A percentile compares a stretch with the other conserved stretches of the same genome.
Evolutionary conservation across 129 eudicot genomes (phyloP).

Genomic region (Arctium minus): DNA sequence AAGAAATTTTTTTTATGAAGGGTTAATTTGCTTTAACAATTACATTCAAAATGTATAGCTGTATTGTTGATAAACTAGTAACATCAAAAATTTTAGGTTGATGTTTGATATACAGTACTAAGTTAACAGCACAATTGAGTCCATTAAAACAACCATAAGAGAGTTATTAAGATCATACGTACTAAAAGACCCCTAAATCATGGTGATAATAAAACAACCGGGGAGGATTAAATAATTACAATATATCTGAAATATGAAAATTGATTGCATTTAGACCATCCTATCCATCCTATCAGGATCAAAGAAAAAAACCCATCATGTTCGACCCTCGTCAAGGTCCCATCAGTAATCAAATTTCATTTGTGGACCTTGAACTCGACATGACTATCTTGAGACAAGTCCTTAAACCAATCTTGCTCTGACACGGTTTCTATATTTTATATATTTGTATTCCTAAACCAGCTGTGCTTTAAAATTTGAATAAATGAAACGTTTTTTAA

Average conservation of each 20-base stretch:
- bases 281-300: neutral
- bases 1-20: neutral
- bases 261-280: neutral
- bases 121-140: too few relatives aligned
- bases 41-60: neutral
- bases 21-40: too few relatives aligned
- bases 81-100: neutral
- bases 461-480: neutral
- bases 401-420: neutral
- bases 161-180: too few relatives aligned
- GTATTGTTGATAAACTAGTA: neutral
- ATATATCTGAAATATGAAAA: neutral
- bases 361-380: neutral
- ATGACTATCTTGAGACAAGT: neutral
- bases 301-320: neutral
- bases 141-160: too few relatives aligned
- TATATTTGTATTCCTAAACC: neutral
- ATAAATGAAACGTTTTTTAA: neutral
- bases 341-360: neutral
- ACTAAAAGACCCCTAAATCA: too few relatives aligned
- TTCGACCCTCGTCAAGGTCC: neutral
- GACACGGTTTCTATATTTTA: neutral
- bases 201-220: too few relatives aligned
- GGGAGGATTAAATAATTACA: too few relatives aligned
- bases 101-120: neutral